A percentile compares a stretch with the other conserved stretches of the same genome.
Evolutionary conservation across 441 rosid genomes (phyloP).

Genomic region (Erysimum pusillum): DNA sequence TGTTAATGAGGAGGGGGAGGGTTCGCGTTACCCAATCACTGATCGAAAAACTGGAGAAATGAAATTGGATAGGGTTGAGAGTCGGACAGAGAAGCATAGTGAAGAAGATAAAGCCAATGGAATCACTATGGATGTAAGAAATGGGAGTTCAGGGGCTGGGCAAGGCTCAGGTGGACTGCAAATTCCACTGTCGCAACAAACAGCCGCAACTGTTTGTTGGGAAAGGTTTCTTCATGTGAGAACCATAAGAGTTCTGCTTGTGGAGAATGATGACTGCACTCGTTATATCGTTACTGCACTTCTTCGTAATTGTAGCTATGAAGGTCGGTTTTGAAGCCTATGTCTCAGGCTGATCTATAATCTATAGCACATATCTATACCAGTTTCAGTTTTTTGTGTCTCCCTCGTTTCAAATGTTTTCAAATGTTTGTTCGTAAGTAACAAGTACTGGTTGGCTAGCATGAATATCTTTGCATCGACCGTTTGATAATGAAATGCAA

Average conservation of each 20-base stretch:
- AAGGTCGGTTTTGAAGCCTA: conserved; percentile 54
- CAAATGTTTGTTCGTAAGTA: no score
- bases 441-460: no score
- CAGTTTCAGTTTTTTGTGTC: not conserved
- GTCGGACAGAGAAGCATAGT: conserved; percentile 37
- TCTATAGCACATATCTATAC: not conserved
- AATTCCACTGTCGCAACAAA: conserved; percentile 55
- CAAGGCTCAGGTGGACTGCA: conserved; percentile 50
- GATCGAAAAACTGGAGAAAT: conserved; percentile 43
- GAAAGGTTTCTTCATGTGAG: conserved; percentile 73
- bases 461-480: not conserved
- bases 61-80: conserved; percentile 37
- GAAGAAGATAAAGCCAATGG: conserved; percentile 50
- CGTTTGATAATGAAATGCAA: not conserved
- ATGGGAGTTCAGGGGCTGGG: conserved; percentile 49
- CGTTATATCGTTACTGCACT: conserved; percentile 76
- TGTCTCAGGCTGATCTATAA: not conserved
- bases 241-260: conserved; percentile 75
- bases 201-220: conserved; percentile 61
- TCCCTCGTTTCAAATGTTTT: not conserved
- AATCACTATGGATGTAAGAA: conserved; percentile 50
- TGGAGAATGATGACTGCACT: conserved; percentile 74
- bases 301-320: conserved; percentile 77
- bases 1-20: conserved; percentile 52
- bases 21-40: conserved; percentile 44